Conservation (phyloP, 78 protist genomes). For the Dictyostelium brefeldianum region DNA sequence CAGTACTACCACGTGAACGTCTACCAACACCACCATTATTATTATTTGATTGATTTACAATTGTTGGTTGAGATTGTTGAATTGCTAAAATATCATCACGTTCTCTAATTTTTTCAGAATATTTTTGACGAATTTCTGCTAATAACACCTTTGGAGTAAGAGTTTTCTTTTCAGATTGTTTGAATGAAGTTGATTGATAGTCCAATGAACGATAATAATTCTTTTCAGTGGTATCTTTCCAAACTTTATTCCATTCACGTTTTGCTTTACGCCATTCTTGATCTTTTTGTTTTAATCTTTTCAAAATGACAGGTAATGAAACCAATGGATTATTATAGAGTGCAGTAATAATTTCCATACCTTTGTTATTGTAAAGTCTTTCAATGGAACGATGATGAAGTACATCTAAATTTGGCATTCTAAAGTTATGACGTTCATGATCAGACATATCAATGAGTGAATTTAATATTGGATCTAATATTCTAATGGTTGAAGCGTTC, state of each 20-base stretch:
- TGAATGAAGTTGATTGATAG: conserved; percentile 75
- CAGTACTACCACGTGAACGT: neutral
- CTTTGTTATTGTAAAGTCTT: conserved; percentile 26
- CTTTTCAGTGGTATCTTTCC: conserved; percentile 92
- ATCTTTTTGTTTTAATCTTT: conserved; percentile 90
- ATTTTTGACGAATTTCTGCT: conserved; percentile 77
- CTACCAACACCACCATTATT: neutral
- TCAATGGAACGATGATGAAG: conserved; percentile 44
- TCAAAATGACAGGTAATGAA: conserved; percentile 87
- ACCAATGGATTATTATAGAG: conserved; percentile 83
- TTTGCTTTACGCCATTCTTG: conserved; percentile 89
- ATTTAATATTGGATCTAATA: conserved; percentile 53
- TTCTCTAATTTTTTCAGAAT: conserved; percentile 55
- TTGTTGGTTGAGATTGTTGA: too few species aligned
- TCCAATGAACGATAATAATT: conserved; percentile 90
- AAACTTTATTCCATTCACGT: conserved; percentile 88
- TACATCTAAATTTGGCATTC: conserved; percentile 50
- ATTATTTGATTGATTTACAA: neutral
- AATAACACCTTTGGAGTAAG: conserved; percentile 50
- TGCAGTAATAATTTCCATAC: conserved; percentile 70
- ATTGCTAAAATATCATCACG: conserved; percentile 17
- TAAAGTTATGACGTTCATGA: conserved; percentile 29
- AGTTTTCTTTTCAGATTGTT: conserved; percentile 82
- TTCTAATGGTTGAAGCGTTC: conserved; percentile 75
- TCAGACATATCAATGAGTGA: conserved; percentile 40